These are phyloP conservation scores for Pulchroboletus neoregius DNA, from an alignment of 1,284 basidiomycete genomes.

Conservation along the genomic window DNA sequence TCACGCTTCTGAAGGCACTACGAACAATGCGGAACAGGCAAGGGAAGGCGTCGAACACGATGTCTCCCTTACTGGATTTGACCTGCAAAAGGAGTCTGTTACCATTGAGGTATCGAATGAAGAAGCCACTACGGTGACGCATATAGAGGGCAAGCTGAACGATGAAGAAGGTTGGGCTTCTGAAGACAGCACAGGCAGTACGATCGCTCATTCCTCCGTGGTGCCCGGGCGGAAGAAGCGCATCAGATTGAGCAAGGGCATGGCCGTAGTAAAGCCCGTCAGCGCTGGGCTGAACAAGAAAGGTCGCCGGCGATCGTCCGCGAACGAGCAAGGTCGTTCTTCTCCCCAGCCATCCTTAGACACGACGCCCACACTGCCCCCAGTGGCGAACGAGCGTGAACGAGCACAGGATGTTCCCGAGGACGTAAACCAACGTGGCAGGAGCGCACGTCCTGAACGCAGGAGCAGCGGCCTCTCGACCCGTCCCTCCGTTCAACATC, in stretches of 20 bases:
- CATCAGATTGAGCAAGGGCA: constrained; percentile 16
- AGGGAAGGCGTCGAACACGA: constrained; percentile 1
- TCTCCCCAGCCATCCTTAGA: constrained; percentile 6
- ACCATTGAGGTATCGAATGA: not conserved
- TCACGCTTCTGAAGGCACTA: constrained; percentile 4
- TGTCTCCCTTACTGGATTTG: not conserved
- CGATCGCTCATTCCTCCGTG: not conserved
- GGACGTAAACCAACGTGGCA: constrained; percentile 24
- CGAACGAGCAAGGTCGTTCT: constrained; percentile 13
- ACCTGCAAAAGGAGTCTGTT: constrained; percentile 1
- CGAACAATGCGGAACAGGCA: constrained; percentile 1
- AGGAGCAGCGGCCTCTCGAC: constrained; percentile 16
- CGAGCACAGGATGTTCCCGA: constrained; percentile 5
- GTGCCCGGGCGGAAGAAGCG: constrained; percentile 17
- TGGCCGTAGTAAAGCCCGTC: constrained; percentile 4
- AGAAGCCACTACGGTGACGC: not conserved
- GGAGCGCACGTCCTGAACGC: constrained; percentile 18
- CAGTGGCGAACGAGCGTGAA: constrained; percentile 8
- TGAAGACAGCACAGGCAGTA: constrained; percentile 17
- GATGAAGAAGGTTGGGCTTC: constrained; percentile 28
- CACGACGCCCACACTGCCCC: not conserved
- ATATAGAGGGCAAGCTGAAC: constrained; percentile 7
- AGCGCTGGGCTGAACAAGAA: constrained; percentile 6
- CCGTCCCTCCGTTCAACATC: constrained; percentile 27
- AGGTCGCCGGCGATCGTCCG: constrained; percentile 11